A percentile compares a stretch with the other conserved stretches of the same genome.
Evolutionary conservation across 257 asterid species (phyloP).

Genomic region (Ehretia macrophylla): DNA sequence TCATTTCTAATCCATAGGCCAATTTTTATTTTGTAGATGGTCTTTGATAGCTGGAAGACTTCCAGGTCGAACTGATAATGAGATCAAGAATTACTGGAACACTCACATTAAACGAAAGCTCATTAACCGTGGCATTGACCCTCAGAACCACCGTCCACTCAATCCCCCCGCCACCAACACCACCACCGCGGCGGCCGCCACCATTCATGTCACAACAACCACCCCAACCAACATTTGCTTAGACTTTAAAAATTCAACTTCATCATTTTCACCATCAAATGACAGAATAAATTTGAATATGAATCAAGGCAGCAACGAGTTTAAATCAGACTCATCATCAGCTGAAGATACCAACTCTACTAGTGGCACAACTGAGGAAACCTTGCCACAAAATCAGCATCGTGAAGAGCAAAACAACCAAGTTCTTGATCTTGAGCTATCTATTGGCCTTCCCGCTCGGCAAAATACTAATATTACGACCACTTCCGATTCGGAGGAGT

Average conservation of each 20-base stretch:
- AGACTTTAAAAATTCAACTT: slow-evolving; percentile 43
- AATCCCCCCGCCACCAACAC: slow-evolving; percentile 22
- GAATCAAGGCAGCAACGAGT: slow-evolving; percentile 11
- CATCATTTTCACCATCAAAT: slow-evolving; percentile 13
- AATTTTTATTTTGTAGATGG: slow-evolving; percentile 47
- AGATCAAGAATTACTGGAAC: slow-evolving; percentile 88
- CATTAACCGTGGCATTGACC: slow-evolving; percentile 73
- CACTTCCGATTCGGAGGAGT: slow-evolving; percentile 25
- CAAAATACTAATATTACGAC: background rate
- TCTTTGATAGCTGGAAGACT: slow-evolving; percentile 82
- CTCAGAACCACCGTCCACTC: slow-evolving; percentile 66
- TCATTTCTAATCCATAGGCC: background rate
- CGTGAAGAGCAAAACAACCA: slow-evolving; percentile 13
- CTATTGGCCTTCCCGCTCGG: slow-evolving; percentile 48
- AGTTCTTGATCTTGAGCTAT: slow-evolving; percentile 53
- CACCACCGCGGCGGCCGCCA: slow-evolving; percentile 7
- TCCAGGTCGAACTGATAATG: slow-evolving; percentile 85
- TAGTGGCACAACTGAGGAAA: slow-evolving; percentile 79
- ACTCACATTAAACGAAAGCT: slow-evolving; percentile 85
- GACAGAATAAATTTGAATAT: slow-evolving; percentile 2
- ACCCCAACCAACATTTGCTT: slow-evolving; percentile 23
- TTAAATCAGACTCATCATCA: slow-evolving; percentile 31
- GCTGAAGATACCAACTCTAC: slow-evolving; percentile 53
- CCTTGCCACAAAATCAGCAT: slow-evolving; percentile 14
- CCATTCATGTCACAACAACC: background rate